These are phyloP conservation scores for Serendipita sp. DNA, from an alignment of 768 basidiomycete species.

Conservation along the genomic window DNA sequence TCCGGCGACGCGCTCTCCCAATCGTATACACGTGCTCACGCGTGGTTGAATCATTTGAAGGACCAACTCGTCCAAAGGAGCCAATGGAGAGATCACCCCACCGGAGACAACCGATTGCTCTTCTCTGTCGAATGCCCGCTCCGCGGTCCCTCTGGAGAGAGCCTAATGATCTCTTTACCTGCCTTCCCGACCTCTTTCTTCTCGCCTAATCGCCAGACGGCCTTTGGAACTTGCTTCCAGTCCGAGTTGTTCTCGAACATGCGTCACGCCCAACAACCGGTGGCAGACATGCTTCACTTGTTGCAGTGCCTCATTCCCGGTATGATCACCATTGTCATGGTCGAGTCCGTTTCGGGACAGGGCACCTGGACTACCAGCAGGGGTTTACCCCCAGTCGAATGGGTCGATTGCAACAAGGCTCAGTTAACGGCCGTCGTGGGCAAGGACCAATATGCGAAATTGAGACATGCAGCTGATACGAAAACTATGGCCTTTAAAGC, in stretches of 20 bases:
- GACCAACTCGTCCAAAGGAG: constrained; percentile 46
- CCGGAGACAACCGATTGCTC: constrained; percentile 51
- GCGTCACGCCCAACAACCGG: constrained; percentile 47
- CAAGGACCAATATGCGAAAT: constrained; percentile 33
- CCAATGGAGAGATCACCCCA: constrained; percentile 41
- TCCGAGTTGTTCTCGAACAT: constrained; percentile 51
- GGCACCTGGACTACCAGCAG: constrained; percentile 59
- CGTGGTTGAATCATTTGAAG: constrained; percentile 52
- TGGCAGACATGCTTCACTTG: constrained; percentile 52
- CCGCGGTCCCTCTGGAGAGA: constrained; percentile 42
- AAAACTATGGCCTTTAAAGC: neutral
- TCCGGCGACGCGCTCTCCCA: constrained; percentile 68
- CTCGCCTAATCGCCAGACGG: constrained; percentile 64
- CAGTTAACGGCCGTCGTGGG: constrained; percentile 60
- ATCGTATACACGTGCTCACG: constrained; percentile 65
- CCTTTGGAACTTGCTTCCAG: constrained; percentile 76
- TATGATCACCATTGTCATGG: constrained; percentile 52
- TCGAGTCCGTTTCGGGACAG: constrained; percentile 44
- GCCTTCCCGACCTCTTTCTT: constrained; percentile 72
- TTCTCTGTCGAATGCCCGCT: constrained; percentile 64
- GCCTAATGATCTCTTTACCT: constrained; percentile 27
- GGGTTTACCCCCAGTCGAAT: constrained; percentile 58
- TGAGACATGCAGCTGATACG: neutral
- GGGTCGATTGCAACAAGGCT: constrained; percentile 54
- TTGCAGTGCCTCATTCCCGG: constrained; percentile 60